Evolutionary conservation across 345 rosid genomes (phyloP), one percentile per base, ranked within the genome.

Genomic region (Euphorbia lathyris): DNA sequence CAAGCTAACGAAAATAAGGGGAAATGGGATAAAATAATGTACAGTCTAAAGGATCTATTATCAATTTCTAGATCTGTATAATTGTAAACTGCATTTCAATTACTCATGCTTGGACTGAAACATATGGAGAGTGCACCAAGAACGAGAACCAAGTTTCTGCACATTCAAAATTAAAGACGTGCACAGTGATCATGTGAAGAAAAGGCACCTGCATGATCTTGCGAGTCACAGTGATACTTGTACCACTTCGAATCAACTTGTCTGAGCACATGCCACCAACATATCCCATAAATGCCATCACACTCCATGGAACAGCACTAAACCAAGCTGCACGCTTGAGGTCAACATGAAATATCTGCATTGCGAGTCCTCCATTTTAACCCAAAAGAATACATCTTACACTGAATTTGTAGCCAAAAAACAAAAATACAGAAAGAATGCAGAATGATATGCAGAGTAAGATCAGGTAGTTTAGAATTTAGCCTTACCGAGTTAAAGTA

Each of bases 271-370:
- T 66, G 70, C 97, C 98, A 66, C 87, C 97, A 64, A 90, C 38
- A 78, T 85, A 94, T 65, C 98, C 97, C 61, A 88, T 86, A 64
- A 91, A 76, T 66, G 97, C 96, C 98, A 94, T 94, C 86, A 88
- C 84, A 79, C 87, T 76, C 97, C 98, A 94, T 32, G 98, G 98
- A 67, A 83, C 83, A 5, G 97, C 98, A 81, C 98, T 94, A 72
- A 91, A 94, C 98, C 98, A 94, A 56, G 98, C 90, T 64, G 98
- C 97, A 78, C 80, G 96, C 80, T 87, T 90, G 70, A 94, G 95
- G 79, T 94, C 92, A 72, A 90, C 90, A 78, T 88, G 97, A 85
- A 86, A 87, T 40, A 91, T 85, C 98, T 91, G 83, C 66, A 51
- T 67, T 56, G 36, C 68, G 63, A 23, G 25, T 50, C 56, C 56